Evolutionary conservation across 2,329 filamentous ascomycete species (phyloP), one percentile per base, ranked within the genome.

Genomic region (Alternaria alternata): DNA sequence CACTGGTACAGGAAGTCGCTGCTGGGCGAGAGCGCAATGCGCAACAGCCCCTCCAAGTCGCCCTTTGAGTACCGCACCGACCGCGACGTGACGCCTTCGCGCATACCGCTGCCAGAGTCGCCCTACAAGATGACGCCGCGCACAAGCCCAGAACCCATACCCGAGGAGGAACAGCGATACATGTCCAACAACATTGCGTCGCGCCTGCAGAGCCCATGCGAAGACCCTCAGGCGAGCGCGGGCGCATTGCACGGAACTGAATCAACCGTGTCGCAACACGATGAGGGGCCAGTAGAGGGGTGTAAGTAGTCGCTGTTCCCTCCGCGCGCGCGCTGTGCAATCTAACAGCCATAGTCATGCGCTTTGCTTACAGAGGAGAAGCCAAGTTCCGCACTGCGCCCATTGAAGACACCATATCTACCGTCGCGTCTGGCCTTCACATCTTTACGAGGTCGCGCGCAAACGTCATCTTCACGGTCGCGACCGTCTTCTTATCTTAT

Each of bases 381-480:
- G 91, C 96, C 30, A 91, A 94, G 73, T 93, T 97, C 74, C 88
- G 91, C 57, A 92, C 90, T 47, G 92, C 94, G 73, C 92, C 92
- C 14, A 91, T 97, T 68, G 92, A 96, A 73, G 86, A 90, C 18
- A 85, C 87, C 44, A 84, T 94, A 67, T 84, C 82, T 54, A 89
- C 88, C 61, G 68, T 93, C 60, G 87, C 87, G 65, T 83, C 80
- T 61, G 86, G 84, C 62, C 84, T 91, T 65, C 81, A 84, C 56
- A 78, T 83, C 53, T 80, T 91, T 47, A 93, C 90, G 3, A 86
- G 85, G 61, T 92, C 92, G 11, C 91, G 89, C 83, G 82, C 85
- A 36, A 92, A 89, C 52, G 82, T 91, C 9, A 74, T 92, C 24
- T 76, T 87, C 51, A 89, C 90, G 8, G 67, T 89, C 3, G 56